Conservation (phyloP, 345 rosid genomes). For the Corymbia maculata region DNA sequence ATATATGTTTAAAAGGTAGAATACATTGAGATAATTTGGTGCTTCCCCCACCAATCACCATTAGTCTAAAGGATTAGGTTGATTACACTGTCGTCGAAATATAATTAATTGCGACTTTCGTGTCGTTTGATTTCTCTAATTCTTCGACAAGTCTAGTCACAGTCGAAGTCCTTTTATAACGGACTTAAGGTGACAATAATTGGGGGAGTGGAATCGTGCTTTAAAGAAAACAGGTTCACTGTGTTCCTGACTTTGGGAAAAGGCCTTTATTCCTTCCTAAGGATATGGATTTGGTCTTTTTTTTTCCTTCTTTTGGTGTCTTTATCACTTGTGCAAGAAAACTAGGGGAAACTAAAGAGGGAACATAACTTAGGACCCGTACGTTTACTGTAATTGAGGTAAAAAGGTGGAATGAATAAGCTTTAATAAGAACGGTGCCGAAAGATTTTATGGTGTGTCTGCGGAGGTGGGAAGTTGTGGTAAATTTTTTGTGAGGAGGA, state of each 20-base stretch:
- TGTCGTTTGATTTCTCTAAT: not conserved
- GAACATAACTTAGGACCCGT: not conserved
- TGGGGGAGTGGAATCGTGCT: not conserved
- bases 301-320: not conserved
- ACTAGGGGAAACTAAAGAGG: not conserved
- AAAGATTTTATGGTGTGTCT: not conserved
- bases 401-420: not conserved
- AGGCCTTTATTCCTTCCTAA: not conserved
- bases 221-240: not conserved
- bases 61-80: not conserved
- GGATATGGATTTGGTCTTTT: not conserved
- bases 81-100: not conserved
- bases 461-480: not conserved
- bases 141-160: not conserved
- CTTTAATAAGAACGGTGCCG: not conserved
- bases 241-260: not conserved
- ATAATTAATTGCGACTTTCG: not conserved
- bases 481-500: not conserved
- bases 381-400: not conserved
- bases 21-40: not conserved
- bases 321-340: not conserved
- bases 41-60: not conserved
- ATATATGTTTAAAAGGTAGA: fast-evolving
- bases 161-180: not conserved
- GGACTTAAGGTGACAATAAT: not conserved